Percentiles rank a stretch among this genome's conserved stretches.
phyloP scores from a whole-genome alignment of 495 filamentous ascomycete species.

The Lophium mytilinum region DNA sequence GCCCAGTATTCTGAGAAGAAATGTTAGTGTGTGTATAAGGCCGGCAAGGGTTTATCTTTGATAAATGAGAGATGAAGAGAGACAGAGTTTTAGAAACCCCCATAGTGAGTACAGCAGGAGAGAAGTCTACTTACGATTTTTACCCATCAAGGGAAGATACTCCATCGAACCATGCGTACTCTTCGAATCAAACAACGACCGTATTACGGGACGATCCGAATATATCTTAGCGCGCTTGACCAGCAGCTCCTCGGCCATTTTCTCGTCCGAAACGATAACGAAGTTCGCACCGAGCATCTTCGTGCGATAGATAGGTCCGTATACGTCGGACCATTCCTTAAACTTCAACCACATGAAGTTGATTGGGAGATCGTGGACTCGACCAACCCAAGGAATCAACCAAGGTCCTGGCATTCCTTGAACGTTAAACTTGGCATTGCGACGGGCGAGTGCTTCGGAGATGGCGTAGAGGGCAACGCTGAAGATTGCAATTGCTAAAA shows the following conservation, averaged over 20 bases:
- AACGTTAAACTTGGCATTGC: constrained; percentile 24
- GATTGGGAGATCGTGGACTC: constrained; percentile 28
- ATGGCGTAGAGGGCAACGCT: constrained; percentile 22
- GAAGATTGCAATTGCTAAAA: constrained; percentile 16
- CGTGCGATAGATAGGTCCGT: constrained; percentile 35
- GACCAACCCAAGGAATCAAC: constrained; percentile 18
- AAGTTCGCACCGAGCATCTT: constrained; percentile 28
- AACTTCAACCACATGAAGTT: constrained; percentile 37
- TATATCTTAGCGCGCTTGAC: constrained; percentile 33
- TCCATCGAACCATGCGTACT: constrained; percentile 32
- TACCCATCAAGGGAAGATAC: constrained; percentile 34
- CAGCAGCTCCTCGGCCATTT: constrained; percentile 37
- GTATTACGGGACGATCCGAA: constrained; percentile 26
- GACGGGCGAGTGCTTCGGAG: constrained; percentile 16
- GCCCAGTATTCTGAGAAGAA: constrained; percentile 30
- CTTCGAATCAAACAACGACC: constrained; percentile 30
- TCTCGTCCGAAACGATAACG: constrained; percentile 33
- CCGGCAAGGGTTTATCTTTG: not conserved
- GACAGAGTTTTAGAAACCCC: too few species aligned
- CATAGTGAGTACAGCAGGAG: too few species aligned
- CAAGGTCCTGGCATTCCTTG: constrained; percentile 17
- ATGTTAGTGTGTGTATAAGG: not conserved
- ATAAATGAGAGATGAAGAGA: not conserved
- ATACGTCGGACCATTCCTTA: constrained; percentile 34
- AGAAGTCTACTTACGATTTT: constrained; percentile 25